These are phyloP conservation scores for Eimeria tenella DNA, from an alignment of 169 alveolate genomes.

Conservation along the genomic window DNA sequence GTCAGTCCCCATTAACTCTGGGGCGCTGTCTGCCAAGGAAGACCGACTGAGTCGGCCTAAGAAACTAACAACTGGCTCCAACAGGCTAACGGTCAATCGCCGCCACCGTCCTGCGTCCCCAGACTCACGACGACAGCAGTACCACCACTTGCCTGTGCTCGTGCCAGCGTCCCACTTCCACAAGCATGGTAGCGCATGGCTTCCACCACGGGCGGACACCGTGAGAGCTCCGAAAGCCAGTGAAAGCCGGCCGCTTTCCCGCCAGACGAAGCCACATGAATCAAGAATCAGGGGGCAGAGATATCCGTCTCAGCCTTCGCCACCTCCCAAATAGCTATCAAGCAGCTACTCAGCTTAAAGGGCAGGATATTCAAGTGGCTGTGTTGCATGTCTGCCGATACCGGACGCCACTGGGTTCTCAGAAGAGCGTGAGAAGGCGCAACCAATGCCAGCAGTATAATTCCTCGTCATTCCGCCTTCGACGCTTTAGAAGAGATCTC, in stretches of 20 bases:
- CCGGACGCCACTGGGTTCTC: not conserved
- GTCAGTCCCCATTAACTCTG: slow-evolving; percentile 69
- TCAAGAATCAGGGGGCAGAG: slow-evolving; percentile 37
- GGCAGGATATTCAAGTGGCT: slow-evolving; percentile 14
- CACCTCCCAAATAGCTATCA: not conserved
- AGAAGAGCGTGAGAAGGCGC: not conserved
- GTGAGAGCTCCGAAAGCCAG: slow-evolving; percentile 41
- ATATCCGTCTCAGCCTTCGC: slow-evolving; percentile 26
- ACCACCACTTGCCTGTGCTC: slow-evolving; percentile 37
- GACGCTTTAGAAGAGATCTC: slow-evolving; percentile 27
- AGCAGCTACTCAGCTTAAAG: not conserved
- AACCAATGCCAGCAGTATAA: not conserved
- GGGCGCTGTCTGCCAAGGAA: slow-evolving; percentile 70
- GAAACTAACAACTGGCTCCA: slow-evolving; percentile 17
- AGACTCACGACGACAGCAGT: not conserved
- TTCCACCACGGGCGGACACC: slow-evolving; percentile 26
- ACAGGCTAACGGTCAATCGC: slow-evolving; percentile 41
- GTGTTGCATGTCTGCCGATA: slow-evolving; percentile 21
- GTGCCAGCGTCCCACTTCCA: slow-evolving; percentile 73
- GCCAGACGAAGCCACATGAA: slow-evolving; percentile 26
- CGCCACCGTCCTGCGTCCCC: not conserved
- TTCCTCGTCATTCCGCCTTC: not conserved
- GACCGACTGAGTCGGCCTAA: slow-evolving; percentile 54
- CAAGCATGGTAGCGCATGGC: slow-evolving; percentile 44
- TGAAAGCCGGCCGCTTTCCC: slow-evolving; percentile 54